Evolutionary conservation across 1,284 basidiomycete genomes (phyloP).

Genomic region (Puccinia brachypodii): DNA sequence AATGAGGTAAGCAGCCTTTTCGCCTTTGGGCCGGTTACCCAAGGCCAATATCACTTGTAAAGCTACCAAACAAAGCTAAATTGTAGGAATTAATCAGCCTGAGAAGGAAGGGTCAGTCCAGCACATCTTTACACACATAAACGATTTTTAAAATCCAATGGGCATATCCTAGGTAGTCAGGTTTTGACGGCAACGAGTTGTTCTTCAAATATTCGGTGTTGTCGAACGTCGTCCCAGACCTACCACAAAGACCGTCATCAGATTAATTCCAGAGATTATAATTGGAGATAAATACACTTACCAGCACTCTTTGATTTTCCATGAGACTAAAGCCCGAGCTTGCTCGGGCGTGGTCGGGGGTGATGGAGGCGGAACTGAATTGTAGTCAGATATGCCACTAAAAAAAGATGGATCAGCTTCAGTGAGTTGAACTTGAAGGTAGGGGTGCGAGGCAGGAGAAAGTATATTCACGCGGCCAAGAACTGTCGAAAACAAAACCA

Average conservation of each 20-base stretch:
- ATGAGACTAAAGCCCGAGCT: conserved; percentile 18
- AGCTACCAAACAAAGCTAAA: conserved; percentile 36
- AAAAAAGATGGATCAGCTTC: background rate
- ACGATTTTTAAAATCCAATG: conserved; percentile 81
- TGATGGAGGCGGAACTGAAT: conserved; percentile 18
- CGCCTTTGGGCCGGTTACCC: conserved; percentile 94
- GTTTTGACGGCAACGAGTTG: conserved; percentile 20
- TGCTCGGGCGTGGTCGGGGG: conserved; percentile 10
- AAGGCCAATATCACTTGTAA: conserved; percentile 73
- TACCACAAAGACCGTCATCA: conserved; percentile 8
- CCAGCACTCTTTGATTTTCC: conserved; percentile 48
- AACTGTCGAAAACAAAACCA: conserved; percentile 18
- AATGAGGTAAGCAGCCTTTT: conserved; percentile 72
- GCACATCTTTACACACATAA: conserved; percentile 61
- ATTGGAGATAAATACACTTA: conserved; percentile 7
- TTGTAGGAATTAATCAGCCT: background rate
- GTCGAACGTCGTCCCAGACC: conserved; percentile 47
- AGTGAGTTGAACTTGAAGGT: background rate
- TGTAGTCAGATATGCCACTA: conserved; percentile 38
- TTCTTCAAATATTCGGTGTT: conserved; percentile 38
- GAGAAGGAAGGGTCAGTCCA: background rate
- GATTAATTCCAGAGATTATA: background rate
- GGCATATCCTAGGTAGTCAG: conserved; percentile 66
- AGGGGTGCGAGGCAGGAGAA: background rate
- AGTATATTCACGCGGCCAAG: conserved; percentile 28